A percentile compares a stretch with the other conserved stretches of the same genome.
Conservation (phyloP, 768 basidiomycete genomes). For the Lyophyllum decastes region DNA sequence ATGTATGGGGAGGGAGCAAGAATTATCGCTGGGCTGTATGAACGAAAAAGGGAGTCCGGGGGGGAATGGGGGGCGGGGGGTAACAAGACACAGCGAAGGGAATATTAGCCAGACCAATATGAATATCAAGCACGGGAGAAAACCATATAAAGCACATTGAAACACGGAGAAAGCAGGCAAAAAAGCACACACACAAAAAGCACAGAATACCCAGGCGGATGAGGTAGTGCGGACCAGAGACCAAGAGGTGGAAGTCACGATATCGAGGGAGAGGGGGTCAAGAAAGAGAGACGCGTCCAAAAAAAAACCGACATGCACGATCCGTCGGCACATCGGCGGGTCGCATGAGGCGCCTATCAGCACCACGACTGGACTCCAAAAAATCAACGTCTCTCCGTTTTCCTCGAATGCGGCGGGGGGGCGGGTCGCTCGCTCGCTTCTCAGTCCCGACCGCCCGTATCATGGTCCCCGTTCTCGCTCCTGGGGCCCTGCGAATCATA, state of each 20-base stretch:
- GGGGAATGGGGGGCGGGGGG: not conserved
- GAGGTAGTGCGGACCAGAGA: not conserved
- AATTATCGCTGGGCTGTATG: not conserved
- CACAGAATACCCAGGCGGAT: not conserved
- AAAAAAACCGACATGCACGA: conserved; percentile 7
- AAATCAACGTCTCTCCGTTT: no score
- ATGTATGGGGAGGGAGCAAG: not conserved
- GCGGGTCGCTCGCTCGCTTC: no score
- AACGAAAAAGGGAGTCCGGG: not conserved
- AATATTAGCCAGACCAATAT: conserved; percentile 6
- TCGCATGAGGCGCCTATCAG: not conserved
- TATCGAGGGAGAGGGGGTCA: not conserved
- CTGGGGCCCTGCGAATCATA: conserved; percentile 22
- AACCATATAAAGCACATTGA: not conserved
- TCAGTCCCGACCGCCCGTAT: not conserved
- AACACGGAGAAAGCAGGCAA: not conserved
- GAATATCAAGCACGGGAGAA: not conserved
- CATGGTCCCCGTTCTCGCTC: conserved; percentile 13
- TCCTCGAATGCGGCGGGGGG: no score
- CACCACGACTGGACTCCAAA: no score
- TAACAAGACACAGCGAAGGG: not conserved
- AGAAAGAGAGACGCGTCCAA: not conserved
- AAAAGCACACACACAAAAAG: not conserved
- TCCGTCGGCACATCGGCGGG: not conserved
- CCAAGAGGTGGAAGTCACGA: not conserved